A percentile compares a stretch with the other conserved stretches of the same genome.
These are phyloP conservation scores for Entomortierella parvispora DNA, from an alignment of 192 early-diverging fungal species.

Conservation along the genomic window DNA sequence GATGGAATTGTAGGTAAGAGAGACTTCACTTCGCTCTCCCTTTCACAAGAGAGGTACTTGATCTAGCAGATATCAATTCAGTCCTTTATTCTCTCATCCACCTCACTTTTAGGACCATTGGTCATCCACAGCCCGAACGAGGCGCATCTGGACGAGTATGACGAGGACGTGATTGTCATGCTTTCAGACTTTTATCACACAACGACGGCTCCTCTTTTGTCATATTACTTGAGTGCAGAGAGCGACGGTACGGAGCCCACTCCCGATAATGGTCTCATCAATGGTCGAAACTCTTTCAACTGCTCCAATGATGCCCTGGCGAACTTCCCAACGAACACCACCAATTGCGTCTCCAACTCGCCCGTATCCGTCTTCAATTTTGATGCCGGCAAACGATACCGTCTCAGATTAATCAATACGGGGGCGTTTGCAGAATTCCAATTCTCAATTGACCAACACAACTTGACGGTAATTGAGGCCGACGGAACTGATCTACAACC, in stretches of 20 bases:
- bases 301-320: constrained; percentile 11
- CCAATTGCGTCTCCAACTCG: constrained; percentile 7
- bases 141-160: constrained; percentile 29
- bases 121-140: constrained; percentile 21
- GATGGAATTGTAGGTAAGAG: constrained; percentile 33
- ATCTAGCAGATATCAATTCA: not conserved
- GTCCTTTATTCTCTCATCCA: not conserved
- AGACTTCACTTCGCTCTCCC: not conserved
- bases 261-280: constrained; percentile 10
- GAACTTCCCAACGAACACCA: constrained; percentile 1
- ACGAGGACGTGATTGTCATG: constrained; percentile 47
- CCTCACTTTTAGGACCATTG: not conserved
- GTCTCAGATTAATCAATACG: constrained; percentile 50
- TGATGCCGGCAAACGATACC: constrained; percentile 28
- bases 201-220: constrained; percentile 5
- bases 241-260: constrained; percentile 17
- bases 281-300: constrained; percentile 9
- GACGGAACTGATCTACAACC: constrained; percentile 49
- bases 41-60: no score
- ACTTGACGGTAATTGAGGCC: constrained; percentile 46
- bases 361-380: constrained; percentile 20
- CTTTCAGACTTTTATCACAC: constrained; percentile 41
- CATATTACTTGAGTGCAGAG: constrained; percentile 23
- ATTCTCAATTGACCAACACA: constrained; percentile 55
- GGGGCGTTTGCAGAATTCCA: constrained; percentile 41